These are phyloP conservation scores for Penicillium sp. DNA, from an alignment of 2,329 filamentous ascomycete genomes.

Conservation along the genomic window DNA sequence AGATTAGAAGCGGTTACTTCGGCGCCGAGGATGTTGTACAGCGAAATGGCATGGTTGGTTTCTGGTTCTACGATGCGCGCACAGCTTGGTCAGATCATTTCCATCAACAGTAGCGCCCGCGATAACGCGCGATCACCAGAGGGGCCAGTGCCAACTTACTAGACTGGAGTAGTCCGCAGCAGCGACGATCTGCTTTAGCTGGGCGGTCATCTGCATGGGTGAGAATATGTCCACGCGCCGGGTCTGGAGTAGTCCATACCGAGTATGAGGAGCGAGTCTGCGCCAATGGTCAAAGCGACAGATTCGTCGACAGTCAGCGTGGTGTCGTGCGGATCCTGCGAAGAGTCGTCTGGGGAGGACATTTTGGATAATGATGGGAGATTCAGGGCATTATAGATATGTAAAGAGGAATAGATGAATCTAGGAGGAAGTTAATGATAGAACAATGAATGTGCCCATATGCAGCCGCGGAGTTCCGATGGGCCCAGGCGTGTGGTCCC, in stretches of 20 bases:
- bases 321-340: slow-evolving; percentile 40
- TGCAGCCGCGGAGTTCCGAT: slow-evolving; percentile 21
- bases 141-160: slow-evolving; percentile 39
- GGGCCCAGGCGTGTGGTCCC: slow-evolving; percentile 16
- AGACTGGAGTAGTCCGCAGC: slow-evolving; percentile 55
- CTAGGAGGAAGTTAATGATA: slow-evolving; percentile 11
- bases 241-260: slow-evolving; percentile 43
- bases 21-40: slow-evolving; percentile 84
- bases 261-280: slow-evolving; percentile 60
- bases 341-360: slow-evolving; percentile 24
- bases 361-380: slow-evolving; percentile 19
- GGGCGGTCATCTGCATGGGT: slow-evolving; percentile 54
- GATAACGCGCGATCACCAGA: slow-evolving; percentile 14
- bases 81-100: slow-evolving; percentile 5
- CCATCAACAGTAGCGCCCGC: slow-evolving; percentile 3
- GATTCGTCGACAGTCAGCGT: slow-evolving; percentile 58
- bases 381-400: slow-evolving; percentile 14
- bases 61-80: slow-evolving; percentile 36
- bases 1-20: slow-evolving; percentile 62
- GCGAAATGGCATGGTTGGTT: slow-evolving; percentile 63
- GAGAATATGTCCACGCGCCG: not conserved
- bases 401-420: slow-evolving; percentile 2
- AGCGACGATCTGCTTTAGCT: slow-evolving; percentile 50
- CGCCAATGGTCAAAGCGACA: slow-evolving; percentile 60
- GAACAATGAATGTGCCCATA: slow-evolving; percentile 7